Conservation (phyloP, 495 filamentous ascomycete species). For the Neurospora sp. region DNA sequence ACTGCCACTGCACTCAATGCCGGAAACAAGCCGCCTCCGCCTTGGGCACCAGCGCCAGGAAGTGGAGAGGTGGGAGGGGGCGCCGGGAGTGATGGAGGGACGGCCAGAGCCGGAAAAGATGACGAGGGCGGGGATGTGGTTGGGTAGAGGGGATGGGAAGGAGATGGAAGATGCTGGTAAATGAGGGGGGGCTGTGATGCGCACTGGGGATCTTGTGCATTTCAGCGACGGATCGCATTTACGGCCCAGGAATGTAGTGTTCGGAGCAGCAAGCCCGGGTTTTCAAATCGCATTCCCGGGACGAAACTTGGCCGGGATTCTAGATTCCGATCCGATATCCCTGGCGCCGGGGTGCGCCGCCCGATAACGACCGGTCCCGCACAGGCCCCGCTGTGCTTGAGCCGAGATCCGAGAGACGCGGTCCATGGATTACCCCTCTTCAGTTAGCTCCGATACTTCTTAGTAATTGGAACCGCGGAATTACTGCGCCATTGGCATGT, state of each 20-base stretch:
- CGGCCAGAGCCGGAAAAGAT: too few species aligned
- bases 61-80: too few species aligned
- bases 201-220: not conserved
- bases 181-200: not conserved
- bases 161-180: too few species aligned
- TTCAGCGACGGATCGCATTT: not conserved
- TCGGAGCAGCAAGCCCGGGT: too few species aligned
- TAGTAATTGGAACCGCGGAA: not conserved
- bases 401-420: not conserved
- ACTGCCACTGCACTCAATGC: conserved; percentile 54
- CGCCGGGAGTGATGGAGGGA: too few species aligned
- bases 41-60: conserved; percentile 42
- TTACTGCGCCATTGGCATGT: not conserved
- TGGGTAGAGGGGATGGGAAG: too few species aligned
- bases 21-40: conserved; percentile 48
- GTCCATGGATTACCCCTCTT: not conserved
- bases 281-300: too few species aligned
- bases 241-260: too few species aligned
- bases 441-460: not conserved
- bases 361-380: not conserved
- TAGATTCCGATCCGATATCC: not conserved
- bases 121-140: too few species aligned
- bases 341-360: not conserved
- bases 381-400: not conserved
- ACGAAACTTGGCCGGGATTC: not conserved